phyloP scores from a whole-genome alignment of 495 filamentous ascomycete species.

The Oleoguttula mirabilis region DNA sequence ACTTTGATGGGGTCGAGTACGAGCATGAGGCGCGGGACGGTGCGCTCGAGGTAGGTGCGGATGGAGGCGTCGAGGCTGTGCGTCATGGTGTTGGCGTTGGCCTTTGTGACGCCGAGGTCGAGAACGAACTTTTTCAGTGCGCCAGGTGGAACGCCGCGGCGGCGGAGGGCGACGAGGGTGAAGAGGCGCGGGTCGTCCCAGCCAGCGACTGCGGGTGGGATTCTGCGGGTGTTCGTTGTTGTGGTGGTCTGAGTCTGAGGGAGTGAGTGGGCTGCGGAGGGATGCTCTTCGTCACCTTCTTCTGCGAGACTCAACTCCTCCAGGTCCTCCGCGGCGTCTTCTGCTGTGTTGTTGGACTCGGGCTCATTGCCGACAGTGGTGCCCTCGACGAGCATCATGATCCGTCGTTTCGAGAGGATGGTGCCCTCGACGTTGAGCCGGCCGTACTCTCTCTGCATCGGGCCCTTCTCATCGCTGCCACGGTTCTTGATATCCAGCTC shows the following conservation, averaged over 20 bases:
- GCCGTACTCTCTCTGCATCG: conserved; percentile 78
- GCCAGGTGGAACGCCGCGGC: conserved; percentile 73
- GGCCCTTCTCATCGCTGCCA: conserved; percentile 33
- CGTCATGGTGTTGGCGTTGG: conserved; percentile 58
- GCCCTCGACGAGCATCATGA: conserved; percentile 57
- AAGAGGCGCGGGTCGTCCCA: conserved; percentile 88
- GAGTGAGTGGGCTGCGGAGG: background rate
- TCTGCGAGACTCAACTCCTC: conserved; percentile 23
- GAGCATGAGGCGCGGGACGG: conserved; percentile 76
- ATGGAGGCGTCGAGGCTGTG: conserved; percentile 66
- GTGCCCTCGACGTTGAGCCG: conserved; percentile 71
- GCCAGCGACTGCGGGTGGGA: conserved; percentile 45
- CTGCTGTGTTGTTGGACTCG: background rate
- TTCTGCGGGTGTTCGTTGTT: conserved; percentile 10
- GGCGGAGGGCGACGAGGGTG: conserved; percentile 72
- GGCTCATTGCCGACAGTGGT: conserved; percentile 18
- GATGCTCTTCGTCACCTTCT: conserved; percentile 37
- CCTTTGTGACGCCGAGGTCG: conserved; percentile 76
- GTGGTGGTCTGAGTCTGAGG: background rate
- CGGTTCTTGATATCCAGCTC: conserved; percentile 52
- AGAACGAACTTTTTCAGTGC: conserved; percentile 80
- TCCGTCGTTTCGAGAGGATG: conserved; percentile 71
- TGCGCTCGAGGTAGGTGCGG: conserved; percentile 67
- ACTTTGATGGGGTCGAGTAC: conserved; percentile 60
- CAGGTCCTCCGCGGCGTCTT: conserved; percentile 13